Evolutionary conservation across 106 monocot species (phyloP), one percentile per base, ranked within the genome.

Genomic region (Ottelia alismoides): DNA sequence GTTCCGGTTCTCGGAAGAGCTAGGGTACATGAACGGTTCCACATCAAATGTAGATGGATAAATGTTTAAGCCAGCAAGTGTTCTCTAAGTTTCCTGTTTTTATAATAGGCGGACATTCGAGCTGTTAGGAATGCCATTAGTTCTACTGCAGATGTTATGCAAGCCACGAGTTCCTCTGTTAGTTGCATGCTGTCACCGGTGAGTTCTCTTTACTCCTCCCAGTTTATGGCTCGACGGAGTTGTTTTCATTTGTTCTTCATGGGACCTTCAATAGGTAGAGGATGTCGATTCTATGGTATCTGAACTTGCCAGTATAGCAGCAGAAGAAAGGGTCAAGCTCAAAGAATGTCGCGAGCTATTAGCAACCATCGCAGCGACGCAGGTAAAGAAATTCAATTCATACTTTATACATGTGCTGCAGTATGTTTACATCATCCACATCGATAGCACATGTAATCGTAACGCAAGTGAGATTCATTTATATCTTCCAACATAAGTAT

Each of bases 341-440:
- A 67, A 83, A 55, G 83, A 76, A 64, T 88, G 83, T 14, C 72
- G 72, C 68, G 77, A 84, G 67, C 70, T 93, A 14, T 70, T 93
- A 21, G 83, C 93, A 44, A 74, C 70, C 27, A 61, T 70, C 27
- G 72, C 84, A 48, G 83, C 87, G 19, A 64, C 88, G 73, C 87
- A 93, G 84, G 93, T 93, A 78, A 71, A 65, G 0, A 58, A 21
- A 30, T 14, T 18, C 11, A 31, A 40, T 6, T 18, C 23, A 35
- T 58, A 21, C 21, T 58, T n/a, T 47, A 47, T 47, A 47, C 22
- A 47, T 47, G n/a, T 47, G 4, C 11, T 47, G 22, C 20, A 17
- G 47, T 47, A 47, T 22, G 47, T 47, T 47, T 47, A 47, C 4
- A 47, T 58, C 31, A 32, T 58, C 16, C 20, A 22, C n/a, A 28